phyloP scores from a whole-genome alignment of 2,329 filamentous ascomycete genomes.

The Aspergillus tamarii region DNA sequence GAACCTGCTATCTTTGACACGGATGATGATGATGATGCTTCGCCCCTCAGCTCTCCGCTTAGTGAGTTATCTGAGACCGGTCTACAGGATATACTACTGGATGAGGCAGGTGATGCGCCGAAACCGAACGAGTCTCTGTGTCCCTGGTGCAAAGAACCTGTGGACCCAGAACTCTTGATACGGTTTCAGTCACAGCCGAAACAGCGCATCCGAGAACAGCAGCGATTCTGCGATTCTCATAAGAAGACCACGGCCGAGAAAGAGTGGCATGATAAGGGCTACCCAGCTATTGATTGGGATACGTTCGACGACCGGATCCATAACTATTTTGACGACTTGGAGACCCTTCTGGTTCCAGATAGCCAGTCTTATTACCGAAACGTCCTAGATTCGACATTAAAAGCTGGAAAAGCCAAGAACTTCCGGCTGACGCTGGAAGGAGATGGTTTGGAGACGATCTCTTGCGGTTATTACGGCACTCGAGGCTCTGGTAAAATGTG shows the following conservation, averaged over 20 bases:
- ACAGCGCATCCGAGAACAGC: constrained; percentile 40
- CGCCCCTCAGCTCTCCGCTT: constrained; percentile 35
- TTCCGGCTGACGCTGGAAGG: constrained; percentile 57
- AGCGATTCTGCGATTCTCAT: constrained; percentile 66
- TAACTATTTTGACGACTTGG: constrained; percentile 59
- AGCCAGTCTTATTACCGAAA: constrained; percentile 63
- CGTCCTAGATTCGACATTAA: constrained; percentile 58
- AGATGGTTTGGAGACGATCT: constrained; percentile 57
- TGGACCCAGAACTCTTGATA: constrained; percentile 60
- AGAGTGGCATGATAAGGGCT: constrained; percentile 58
- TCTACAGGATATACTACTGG: constrained; percentile 21
- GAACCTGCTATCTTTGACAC: constrained; percentile 26
- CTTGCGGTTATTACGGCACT: constrained; percentile 82
- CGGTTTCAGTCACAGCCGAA: constrained; percentile 49
- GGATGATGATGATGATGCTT: constrained; percentile 31
- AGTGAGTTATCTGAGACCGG: constrained; percentile 31
- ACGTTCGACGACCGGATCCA: constrained; percentile 62
- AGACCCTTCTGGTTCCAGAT: constrained; percentile 59
- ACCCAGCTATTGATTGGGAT: constrained; percentile 74
- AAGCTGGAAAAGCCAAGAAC: constrained; percentile 62
- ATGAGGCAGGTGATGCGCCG: constrained; percentile 12
- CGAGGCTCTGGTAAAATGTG: constrained; percentile 73
- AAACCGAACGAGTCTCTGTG: constrained; percentile 50
- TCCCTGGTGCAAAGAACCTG: constrained; percentile 67
- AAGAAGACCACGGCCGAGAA: constrained; percentile 57